Base-by-base conservation (phyloP, 2,329 filamentous ascomycete species). In the Neofusicoccum sp. region DNA sequence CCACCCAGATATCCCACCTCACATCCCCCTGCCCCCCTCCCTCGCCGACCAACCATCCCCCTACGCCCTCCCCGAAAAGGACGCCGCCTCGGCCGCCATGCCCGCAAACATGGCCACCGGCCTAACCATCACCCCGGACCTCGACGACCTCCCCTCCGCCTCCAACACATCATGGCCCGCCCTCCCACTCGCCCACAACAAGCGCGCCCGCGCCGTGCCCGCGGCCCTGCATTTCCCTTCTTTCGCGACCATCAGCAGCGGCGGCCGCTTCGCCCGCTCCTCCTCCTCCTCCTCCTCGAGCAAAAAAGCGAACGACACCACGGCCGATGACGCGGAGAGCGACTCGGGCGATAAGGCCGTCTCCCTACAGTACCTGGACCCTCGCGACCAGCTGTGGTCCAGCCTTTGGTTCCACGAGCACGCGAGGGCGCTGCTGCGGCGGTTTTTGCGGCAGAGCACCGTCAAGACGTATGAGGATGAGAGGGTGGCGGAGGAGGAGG, bases 401-500 rank as follows among this genome's bases (percentile, higher is more conserved):
- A 70, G 72, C 14, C 75, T 83, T 68, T 84, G 82, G 82, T 83
- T 76, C 66, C 71, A 77, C 4, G 72, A 73, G 2, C 76, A 78
- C 70, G 73, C 74, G 9, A 79, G 81, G 34, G 80, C 80, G 1
- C 71, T 84, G 7, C 70, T 84, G 4, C 78, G 80, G 47, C 77
- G 76, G 62, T 79, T 82, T 0, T 51, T 62, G 11, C 70, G 77
- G 0, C 77, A 76, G 43, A 77, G 76, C 65, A 61, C 59, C 31
- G 49, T 41, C n/a, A 40, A 16, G 28, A 34, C 51, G 38, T 56
- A 56, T 38, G 51, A 48, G 31, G 59, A 56, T 34, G 58, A 60
- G 47, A 34, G 12, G 20, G 33, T 11, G 1, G 28, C 9, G 3
- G n/a, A 11, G 20, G 38, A 41, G 20, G 28, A 28, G n/a, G 24